These are phyloP conservation scores for Moniliophthora roreri DNA, from an alignment of 1,284 basidiomycete genomes.

Conservation along the genomic window DNA sequence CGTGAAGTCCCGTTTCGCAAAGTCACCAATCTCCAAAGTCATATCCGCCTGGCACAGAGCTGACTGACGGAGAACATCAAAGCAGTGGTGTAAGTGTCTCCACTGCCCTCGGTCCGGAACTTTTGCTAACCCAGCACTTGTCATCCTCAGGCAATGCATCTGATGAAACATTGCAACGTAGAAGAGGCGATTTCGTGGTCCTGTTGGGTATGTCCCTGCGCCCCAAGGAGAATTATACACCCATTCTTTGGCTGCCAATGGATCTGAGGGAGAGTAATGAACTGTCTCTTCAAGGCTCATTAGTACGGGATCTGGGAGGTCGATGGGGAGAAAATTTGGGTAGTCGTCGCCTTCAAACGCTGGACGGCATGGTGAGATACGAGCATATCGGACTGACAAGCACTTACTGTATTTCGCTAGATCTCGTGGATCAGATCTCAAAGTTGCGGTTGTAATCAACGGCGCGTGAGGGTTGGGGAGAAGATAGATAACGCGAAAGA, in stretches of 20 bases:
- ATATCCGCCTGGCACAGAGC: conserved; percentile 41
- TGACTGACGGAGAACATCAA: conserved; percentile 42
- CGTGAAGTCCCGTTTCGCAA: conserved; percentile 35
- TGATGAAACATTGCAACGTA: neutral
- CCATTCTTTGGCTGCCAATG: neutral
- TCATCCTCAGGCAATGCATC: neutral
- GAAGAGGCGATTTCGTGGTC: neutral
- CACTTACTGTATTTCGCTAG: too few species aligned
- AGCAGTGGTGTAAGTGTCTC: conserved; percentile 42
- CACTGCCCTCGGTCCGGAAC: neutral
- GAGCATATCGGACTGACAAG: too few species aligned
- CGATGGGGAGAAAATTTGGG: neutral
- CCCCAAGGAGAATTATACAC: conserved; percentile 4
- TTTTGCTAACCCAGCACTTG: neutral
- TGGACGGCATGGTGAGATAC: neutral
- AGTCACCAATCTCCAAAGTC: conserved; percentile 45
- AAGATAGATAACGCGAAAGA: too few species aligned
- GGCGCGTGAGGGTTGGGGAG: too few species aligned
- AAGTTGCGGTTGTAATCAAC: too few species aligned
- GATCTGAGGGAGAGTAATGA: neutral
- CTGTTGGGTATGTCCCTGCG: neutral
- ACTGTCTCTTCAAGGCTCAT: neutral
- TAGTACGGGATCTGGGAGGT: too few species aligned
- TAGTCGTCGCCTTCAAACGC: neutral
- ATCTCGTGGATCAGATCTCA: too few species aligned